Evolutionary conservation across 129 eudicot genomes (phyloP), one percentile per base, ranked within the genome.

Genomic region (Kitagawia praeruptora): DNA sequence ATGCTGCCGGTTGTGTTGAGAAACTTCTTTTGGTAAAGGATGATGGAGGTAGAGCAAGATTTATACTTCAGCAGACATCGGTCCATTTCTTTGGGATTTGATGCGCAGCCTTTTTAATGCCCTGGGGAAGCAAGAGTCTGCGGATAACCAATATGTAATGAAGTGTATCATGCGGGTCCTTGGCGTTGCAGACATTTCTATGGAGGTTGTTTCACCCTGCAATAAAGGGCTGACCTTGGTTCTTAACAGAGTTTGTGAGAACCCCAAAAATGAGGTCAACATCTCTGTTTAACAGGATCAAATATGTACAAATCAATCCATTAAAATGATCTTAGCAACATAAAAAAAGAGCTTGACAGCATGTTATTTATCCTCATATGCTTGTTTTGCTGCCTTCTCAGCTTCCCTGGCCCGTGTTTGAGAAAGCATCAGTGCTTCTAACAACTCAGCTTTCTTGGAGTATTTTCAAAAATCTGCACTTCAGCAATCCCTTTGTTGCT

Each of bases 151-250:
- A 49, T 95, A 95, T 77, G 81, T 95, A 13, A 95, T 95, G 98
- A 92, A 87, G 90, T 92, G 98, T 82, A 92, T 95, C 69, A 90
- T 95, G 98, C 87, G 97, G 48, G 97, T 92, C 78, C 96, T 95
- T 83, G 96, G 94, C 70, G 86, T 89, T 86, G 97, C 96, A 56
- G 97, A 87, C 75, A 80, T 95, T 77, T 82, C 98, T 37, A 82
- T 76, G 41, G 98, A 92, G 47, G 92, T 90, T 77, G 97, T 1
- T 31, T 31, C 88, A 75, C 89, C 89, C 63, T 92, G 96, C 79
- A 87, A 92, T 48, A 87, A 79, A 9, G 90, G 96, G 71, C 80
- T 92, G 51, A 86, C 94, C 14, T 56, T 87, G 42, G 87, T 95
- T 84, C 90, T 95, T 14, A 88, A 87, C 72, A 82, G 91, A 82